These are phyloP conservation scores for Phytophthora fragariaefolia DNA, from an alignment of 352 stramenopile species.

Conservation along the genomic window DNA sequence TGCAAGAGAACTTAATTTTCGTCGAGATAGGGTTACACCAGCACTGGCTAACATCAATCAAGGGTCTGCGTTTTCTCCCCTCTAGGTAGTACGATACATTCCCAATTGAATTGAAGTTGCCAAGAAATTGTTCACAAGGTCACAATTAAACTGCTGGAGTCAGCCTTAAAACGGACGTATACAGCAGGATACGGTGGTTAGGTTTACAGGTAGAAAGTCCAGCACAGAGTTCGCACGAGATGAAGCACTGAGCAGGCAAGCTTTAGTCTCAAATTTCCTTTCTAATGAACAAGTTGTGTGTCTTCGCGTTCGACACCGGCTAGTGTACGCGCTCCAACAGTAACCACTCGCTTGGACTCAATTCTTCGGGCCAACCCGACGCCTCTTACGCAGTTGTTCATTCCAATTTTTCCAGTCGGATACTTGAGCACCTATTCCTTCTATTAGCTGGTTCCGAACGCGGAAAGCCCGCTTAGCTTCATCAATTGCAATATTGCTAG, in stretches of 20 bases:
- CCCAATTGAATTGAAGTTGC: background rate
- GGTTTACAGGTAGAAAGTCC: too few species aligned
- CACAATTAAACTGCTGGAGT: too few species aligned
- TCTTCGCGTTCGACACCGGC: too few species aligned
- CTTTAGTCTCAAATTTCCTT: too few species aligned
- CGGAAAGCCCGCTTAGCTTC: slow-evolving; percentile 60
- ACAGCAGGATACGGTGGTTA: too few species aligned
- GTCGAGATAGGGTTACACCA: slow-evolving; percentile 6
- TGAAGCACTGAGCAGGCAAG: too few species aligned
- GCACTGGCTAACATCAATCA: background rate
- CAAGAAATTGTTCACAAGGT: too few species aligned
- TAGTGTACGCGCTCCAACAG: too few species aligned
- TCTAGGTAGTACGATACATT: background rate
- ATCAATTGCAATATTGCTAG: slow-evolving; percentile 34
- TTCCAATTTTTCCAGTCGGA: slow-evolving; percentile 50
- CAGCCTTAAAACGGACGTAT: too few species aligned
- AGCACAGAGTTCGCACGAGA: too few species aligned
- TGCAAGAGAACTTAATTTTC: background rate
- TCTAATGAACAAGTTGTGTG: too few species aligned
- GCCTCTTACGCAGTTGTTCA: slow-evolving; percentile 33
- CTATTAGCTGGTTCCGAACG: slow-evolving; percentile 33
- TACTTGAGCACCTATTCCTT: slow-evolving; percentile 18
- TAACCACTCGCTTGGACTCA: too few species aligned
- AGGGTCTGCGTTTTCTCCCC: slow-evolving; percentile 12
- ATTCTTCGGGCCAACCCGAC: slow-evolving; percentile 1